These are phyloP conservation scores for Serendipita sp. DNA, from an alignment of 768 basidiomycete species.

Conservation along the genomic window DNA sequence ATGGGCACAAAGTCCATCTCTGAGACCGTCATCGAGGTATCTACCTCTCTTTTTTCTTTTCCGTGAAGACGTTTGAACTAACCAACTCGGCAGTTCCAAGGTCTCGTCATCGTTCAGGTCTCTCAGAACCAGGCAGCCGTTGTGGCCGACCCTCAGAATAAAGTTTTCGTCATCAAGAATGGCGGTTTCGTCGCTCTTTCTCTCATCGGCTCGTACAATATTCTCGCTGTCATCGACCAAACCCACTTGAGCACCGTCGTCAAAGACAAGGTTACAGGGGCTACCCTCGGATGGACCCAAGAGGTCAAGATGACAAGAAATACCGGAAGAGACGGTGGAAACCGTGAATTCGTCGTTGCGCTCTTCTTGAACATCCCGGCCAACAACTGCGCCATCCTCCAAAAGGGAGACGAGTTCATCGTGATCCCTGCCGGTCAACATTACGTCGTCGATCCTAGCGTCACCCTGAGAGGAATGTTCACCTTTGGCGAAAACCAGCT, in stretches of 20 bases:
- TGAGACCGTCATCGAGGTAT: constrained; percentile 68
- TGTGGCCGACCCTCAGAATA: constrained; percentile 29
- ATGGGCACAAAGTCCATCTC: constrained; percentile 55
- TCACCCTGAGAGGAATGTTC: constrained; percentile 64
- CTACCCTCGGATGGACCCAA: constrained; percentile 52
- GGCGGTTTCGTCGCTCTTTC: constrained; percentile 44
- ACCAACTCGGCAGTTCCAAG: constrained; percentile 32
- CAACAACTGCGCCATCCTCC: constrained; percentile 74
- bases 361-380: constrained; percentile 74
- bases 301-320: constrained; percentile 66
- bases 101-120: constrained; percentile 72
- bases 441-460: constrained; percentile 69
- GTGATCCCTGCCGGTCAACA: constrained; percentile 70
- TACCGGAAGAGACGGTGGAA: constrained; percentile 23
- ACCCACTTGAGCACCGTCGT: constrained; percentile 52
- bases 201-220: constrained; percentile 58
- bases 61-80: neutral
- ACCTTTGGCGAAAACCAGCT: constrained; percentile 73
- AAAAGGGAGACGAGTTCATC: constrained; percentile 65
- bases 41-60: no score
- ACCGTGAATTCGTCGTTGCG: constrained; percentile 60
- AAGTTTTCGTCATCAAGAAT: constrained; percentile 53
- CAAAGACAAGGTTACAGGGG: constrained; percentile 45
- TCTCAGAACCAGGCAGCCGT: constrained; percentile 50
- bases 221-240: constrained; percentile 71